Evolutionary conservation across 495 filamentous ascomycete genomes (phyloP), one percentile per base, ranked within the genome.

Genomic region (Rusavskia elegans): DNA sequence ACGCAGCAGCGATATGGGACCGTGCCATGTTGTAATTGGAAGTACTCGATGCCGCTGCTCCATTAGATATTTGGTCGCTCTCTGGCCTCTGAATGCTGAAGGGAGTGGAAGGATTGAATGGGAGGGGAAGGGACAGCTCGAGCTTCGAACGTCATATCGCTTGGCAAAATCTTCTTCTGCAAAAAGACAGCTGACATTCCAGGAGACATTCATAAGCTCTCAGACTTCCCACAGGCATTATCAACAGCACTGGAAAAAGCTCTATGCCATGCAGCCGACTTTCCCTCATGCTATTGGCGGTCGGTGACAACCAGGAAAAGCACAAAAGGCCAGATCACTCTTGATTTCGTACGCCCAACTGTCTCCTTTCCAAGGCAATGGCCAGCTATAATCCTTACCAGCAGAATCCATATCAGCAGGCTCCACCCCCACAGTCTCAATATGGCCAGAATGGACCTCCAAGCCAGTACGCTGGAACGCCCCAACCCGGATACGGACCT

Each of bases 341-440:
- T 42, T 42, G 40, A 42, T 42, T 13, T 42, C 40, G 14, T 21
- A 8, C n/a, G 7, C n/a, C n/a, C 40, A 25, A 17, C 20, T 3
- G 20, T 46, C 23, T 25, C 21, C 7, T 17, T 46, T 16, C 44
- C 23, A 27, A 42, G 8, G 40, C 37, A 25, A 55, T 55, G 53
- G 58, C 58, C 37, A 60, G 59, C 32, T 70, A 73, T 54, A 61
- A 63, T 61, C 59, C 63, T 29, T 56, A 45, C 19, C 40, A 42
- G 40, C 40, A 42, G 3, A 21, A 9, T 13, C 8, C 20, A 23
- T 46, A 46, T 49, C 62, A 64, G 51, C 62, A 63, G 49, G 41
- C 41, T 37, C 38, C 25, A 44, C 36, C 51, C 14, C 36, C 46
- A 13, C 52, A 50, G 19, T 9, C 37, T 13, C 52, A 57, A 29